Conservation (phyloP, 805 yeast species). For the Candida xiaguanensis region DNA sequence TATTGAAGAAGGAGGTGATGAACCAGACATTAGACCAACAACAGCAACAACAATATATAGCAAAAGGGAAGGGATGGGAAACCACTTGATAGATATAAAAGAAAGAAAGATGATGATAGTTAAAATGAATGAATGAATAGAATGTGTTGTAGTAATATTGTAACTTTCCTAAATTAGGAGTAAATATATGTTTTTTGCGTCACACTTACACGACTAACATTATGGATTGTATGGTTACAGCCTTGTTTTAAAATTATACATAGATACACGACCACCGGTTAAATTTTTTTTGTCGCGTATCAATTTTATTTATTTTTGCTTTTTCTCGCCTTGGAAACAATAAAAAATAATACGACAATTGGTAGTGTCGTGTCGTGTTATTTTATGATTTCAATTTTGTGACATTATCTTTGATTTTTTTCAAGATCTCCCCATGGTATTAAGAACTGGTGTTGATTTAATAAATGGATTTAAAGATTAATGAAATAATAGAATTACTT, state of each 20-base stretch:
- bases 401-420: background rate
- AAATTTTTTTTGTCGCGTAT: background rate
- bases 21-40: slow-evolving; percentile 5
- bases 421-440: too few species aligned
- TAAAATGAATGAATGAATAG: too few species aligned
- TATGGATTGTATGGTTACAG: slow-evolving; percentile 3
- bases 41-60: too few species aligned
- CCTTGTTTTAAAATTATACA: background rate
- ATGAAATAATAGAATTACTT: slow-evolving; percentile 14
- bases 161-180: background rate
- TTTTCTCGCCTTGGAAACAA: background rate
- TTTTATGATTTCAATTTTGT: background rate
- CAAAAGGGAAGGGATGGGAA: too few species aligned
- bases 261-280: background rate
- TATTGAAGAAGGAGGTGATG: slow-evolving; percentile 23
- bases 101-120: too few species aligned
- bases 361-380: background rate
- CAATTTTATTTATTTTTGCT: background rate
- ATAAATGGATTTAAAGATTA: slow-evolving; percentile 10
- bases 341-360: too few species aligned
- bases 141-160: too few species aligned
- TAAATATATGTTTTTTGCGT: background rate
- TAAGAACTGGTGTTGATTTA: background rate
- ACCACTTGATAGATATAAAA: too few species aligned
- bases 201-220: background rate